Base-by-base conservation (phyloP, 2,329 filamentous ascomycete genomes). In the Fusarium poae region DNA sequence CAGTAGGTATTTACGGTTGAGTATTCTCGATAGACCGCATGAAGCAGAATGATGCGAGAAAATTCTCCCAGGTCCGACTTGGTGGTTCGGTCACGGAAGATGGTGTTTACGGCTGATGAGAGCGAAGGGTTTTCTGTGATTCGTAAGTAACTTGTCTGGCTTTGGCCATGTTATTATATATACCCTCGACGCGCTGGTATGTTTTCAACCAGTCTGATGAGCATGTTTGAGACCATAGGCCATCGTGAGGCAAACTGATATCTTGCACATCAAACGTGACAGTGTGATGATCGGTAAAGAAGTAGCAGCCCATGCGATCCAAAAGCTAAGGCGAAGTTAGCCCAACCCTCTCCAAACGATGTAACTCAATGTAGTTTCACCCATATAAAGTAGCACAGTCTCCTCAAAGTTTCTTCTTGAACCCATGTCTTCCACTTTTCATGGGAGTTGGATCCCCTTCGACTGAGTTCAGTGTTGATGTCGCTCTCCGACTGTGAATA, bases 21-120 rank as follows among this genome's bases (percentile, higher is more conserved):
- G 15, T 72, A 63, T 34, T 72, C 72, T 32, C 58, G 62, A 42
- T 72, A 74, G 0, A 74, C 55, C 10, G 69, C 72, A 34, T 74
- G 72, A 0, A 74, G 63, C 1, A 72, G 59, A 21, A 72, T 43
- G 8, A 74, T 62, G 3, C 72, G 67, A 2, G 67, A 60, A 5
- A 64, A 70, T 16, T 74, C 70, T 11, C 71, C 70, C 2, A 74
- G 20, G 25, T 74, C 68, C 3, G 45, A 3, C 25, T 72, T 74
- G 16, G 68, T 62, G 5, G 44, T 44, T 27, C 62, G 30, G 25
- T 67, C 53, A 1, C 62, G 53, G 48, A 74, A 67, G 10, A 72
- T 34, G 5, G 39, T 35, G 6, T 51, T 44, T 1, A 67, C 45
- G 3, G 72, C 70, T 3, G 34, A 27, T 25, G 37, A 27, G 5